A percentile compares a stretch with the other conserved stretches of the same genome.
Conservation (phyloP, 2,329 filamentous ascomycete genomes). For the Cytospora chrysosperma region DNA sequence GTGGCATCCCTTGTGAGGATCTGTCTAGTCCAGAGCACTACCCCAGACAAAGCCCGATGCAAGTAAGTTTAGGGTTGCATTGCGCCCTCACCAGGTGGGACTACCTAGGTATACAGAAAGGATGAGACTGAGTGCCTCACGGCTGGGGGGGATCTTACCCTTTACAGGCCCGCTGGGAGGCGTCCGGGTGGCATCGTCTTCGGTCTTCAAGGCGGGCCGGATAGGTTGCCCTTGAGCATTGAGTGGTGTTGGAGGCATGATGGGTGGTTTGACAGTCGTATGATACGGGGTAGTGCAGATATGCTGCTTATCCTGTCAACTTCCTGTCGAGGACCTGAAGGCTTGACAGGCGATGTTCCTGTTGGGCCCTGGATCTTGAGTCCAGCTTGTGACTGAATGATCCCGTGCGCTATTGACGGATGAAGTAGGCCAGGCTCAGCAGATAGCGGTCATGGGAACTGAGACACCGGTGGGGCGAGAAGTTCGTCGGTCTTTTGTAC, state of each 20-base stretch:
- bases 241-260: slow-evolving; percentile 18
- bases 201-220: slow-evolving; percentile 25
- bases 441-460: not conserved
- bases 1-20: not conserved
- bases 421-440: not conserved
- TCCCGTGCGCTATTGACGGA: not conserved
- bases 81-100: not conserved
- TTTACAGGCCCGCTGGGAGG: slow-evolving; percentile 16
- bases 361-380: not conserved
- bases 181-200: slow-evolving; percentile 19
- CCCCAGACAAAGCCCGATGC: not conserved
- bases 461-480: not conserved
- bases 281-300: not conserved
- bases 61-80: not conserved
- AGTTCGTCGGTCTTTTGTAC: not conserved
- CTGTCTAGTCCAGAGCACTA: slow-evolving; percentile 7
- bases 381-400: not conserved
- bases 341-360: not conserved
- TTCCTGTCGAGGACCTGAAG: not conserved
- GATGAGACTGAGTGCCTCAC: not conserved
- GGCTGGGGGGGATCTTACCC: slow-evolving; percentile 12
- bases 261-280: not conserved
- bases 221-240: slow-evolving; percentile 22
- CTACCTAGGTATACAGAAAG: not conserved
- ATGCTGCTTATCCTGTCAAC: not conserved